These are phyloP conservation scores for Mortierella sp. DNA, from an alignment of 371 early-diverging fungal genomes.

Conservation along the genomic window DNA sequence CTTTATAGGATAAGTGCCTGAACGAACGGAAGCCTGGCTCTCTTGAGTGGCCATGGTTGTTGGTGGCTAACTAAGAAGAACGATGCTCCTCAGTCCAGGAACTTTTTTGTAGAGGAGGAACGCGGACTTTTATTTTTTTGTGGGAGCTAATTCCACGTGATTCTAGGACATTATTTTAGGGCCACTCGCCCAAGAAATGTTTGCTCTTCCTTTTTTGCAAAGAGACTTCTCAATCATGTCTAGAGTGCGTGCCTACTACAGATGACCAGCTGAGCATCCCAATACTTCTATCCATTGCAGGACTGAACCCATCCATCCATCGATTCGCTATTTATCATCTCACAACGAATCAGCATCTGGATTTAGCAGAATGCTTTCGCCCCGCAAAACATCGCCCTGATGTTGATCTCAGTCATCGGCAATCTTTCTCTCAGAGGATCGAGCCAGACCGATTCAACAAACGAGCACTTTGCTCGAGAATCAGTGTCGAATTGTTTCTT, in stretches of 20 bases:
- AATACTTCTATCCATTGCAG: slow-evolving; percentile 17
- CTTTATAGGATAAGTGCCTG: neutral
- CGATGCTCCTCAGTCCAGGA: neutral
- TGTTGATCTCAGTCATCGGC: no score
- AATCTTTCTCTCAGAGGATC: no score
- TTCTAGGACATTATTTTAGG: neutral
- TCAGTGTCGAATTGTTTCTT: no score
- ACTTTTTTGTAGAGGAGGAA: neutral
- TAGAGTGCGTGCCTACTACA: slow-evolving; percentile 32
- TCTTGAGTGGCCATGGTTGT: slow-evolving; percentile 11
- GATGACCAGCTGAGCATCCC: slow-evolving; percentile 20
- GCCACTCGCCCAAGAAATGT: neutral
- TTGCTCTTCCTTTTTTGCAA: slow-evolving; percentile 43
- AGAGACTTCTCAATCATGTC: slow-evolving; percentile 41
- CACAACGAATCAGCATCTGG: no score
- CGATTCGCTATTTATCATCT: no score
- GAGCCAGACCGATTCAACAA: no score
- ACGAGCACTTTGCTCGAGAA: no score
- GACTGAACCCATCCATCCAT: slow-evolving; percentile 22
- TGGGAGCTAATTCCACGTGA: neutral
- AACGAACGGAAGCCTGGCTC: slow-evolving; percentile 2
- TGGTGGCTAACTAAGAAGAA: neutral
- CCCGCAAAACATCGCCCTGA: no score
- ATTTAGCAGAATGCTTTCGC: no score
- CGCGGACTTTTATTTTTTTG: neutral